A percentile compares a stretch with the other conserved stretches of the same genome.
phyloP scores from a whole-genome alignment of 2,329 filamentous ascomycete species.

The Colletotrichum gloeosporioides region DNA sequence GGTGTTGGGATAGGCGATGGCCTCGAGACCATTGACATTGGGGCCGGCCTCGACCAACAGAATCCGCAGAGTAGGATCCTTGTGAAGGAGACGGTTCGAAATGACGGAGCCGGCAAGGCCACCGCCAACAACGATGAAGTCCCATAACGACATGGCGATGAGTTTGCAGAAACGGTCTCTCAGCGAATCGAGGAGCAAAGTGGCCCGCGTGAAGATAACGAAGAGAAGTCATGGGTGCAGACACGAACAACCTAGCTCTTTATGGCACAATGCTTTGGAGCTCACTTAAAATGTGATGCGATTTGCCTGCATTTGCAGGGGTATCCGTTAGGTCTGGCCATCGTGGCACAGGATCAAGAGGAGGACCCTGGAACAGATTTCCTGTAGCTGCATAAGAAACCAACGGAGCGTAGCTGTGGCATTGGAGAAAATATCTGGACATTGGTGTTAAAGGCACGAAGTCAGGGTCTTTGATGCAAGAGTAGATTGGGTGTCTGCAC shows the following conservation, averaged over 20 bases:
- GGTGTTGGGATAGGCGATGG: slow-evolving; percentile 29
- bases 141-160: slow-evolving; percentile 21
- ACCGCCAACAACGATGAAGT: slow-evolving; percentile 43
- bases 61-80: slow-evolving; percentile 32
- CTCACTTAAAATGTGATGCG: background rate
- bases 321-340: background rate
- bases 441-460: background rate
- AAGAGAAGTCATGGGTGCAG: background rate
- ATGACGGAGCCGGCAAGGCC: slow-evolving; percentile 41
- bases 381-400: background rate
- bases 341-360: background rate
- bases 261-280: background rate
- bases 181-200: background rate
- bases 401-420: background rate
- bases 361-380: background rate
- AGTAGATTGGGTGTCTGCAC: background rate
- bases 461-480: background rate
- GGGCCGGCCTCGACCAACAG: slow-evolving; percentile 44
- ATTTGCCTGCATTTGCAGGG: background rate
- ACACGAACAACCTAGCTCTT: background rate
- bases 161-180: background rate
- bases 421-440: background rate
- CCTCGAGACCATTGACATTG: slow-evolving; percentile 29
- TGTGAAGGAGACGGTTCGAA: slow-evolving; percentile 34
- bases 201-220: background rate